Conservation (phyloP, 1,284 basidiomycete genomes). For the Cryptococcus deneoformans region DNA sequence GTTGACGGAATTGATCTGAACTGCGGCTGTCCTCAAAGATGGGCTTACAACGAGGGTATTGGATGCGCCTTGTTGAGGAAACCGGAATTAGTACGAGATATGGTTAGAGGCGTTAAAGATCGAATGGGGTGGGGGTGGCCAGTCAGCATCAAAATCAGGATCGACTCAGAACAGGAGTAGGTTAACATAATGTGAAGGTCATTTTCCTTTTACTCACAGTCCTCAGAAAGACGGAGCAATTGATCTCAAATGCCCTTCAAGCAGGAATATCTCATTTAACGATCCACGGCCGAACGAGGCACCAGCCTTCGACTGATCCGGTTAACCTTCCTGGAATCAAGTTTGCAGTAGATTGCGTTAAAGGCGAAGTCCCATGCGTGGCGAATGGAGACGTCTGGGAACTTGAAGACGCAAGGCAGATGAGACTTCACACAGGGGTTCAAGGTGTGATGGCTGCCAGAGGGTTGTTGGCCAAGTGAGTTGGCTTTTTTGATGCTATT, state of each 20-base stretch:
- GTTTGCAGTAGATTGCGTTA: conserved; percentile 56
- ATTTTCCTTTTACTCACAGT: neutral
- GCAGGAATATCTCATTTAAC: conserved; percentile 52
- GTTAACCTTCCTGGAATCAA: conserved; percentile 55
- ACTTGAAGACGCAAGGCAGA: conserved; percentile 51
- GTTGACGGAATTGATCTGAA: conserved; percentile 61
- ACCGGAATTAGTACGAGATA: conserved; percentile 58
- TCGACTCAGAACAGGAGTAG: conserved; percentile 55
- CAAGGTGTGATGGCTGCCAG: conserved; percentile 60
- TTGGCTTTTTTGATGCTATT: conserved; percentile 10
- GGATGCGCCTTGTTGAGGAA: conserved; percentile 59
- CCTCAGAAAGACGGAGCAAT: conserved; percentile 53
- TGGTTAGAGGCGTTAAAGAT: conserved; percentile 56
- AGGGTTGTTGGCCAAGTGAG: conserved; percentile 60
- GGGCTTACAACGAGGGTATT: conserved; percentile 58
- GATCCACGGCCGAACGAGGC: conserved; percentile 59
- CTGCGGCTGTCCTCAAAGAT: conserved; percentile 57
- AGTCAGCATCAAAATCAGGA: conserved; percentile 60
- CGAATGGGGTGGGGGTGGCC: conserved; percentile 56
- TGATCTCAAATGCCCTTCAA: conserved; percentile 52
- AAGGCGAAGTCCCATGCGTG: conserved; percentile 55
- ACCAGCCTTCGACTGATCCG: conserved; percentile 56
- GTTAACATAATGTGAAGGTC: conserved; percentile 8
- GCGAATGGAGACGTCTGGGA: conserved; percentile 61
- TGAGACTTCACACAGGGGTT: conserved; percentile 53